Evolutionary conservation across 208 protist genomes (phyloP), one percentile per base, ranked within the genome.

Genomic region (Angomonas ambiguus): DNA sequence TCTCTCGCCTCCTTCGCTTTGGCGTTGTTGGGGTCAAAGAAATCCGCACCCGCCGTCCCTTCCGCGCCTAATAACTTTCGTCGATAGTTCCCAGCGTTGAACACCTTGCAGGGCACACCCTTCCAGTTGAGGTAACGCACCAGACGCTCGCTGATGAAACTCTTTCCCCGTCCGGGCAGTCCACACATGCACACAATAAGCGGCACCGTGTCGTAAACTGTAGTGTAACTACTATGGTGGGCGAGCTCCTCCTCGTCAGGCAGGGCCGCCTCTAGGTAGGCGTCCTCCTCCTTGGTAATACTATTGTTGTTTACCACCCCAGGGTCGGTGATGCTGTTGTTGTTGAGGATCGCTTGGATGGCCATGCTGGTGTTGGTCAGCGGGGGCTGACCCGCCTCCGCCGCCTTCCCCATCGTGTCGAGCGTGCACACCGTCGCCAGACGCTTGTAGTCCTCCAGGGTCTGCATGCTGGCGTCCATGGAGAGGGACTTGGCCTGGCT

Each of bases 71-170:
- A 65, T 22, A 95, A 64, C 62, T 92, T 67, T 11, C 92, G 83
- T 6, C 92, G 80, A 65, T 96, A 96, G 68, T 87, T 79, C 6
- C 90, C 90, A 0, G 87, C 90, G 65, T 97, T 97, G 76, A 97
- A 97, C 11, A 96, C 88, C 2, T 72, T 61, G 63, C 88, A 95
- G 2, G 87, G 80, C 10, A 96, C 82, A 58, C 92, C 92, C 55
- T 94, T 92, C 92, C 92, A 97, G 64, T 93, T 93, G 59, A 96
- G 80, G 78, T 97, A 97, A 20, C 92, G 85, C 67, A 87, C 71
- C 5, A 97, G 64, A 6, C 88, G 81, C 60, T 78, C 73, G 55
- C 80, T 74, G 67, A 94, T 95, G 69, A 92, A 97, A 25, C 84
- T 93, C 71, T 97, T 97, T 0, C 92, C 92, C 3, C 92, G 80